Evolutionary conservation across 352 stramenopile genomes (phyloP), one percentile per base, ranked within the genome.

Genomic region (Phytopythium aichiense): DNA sequence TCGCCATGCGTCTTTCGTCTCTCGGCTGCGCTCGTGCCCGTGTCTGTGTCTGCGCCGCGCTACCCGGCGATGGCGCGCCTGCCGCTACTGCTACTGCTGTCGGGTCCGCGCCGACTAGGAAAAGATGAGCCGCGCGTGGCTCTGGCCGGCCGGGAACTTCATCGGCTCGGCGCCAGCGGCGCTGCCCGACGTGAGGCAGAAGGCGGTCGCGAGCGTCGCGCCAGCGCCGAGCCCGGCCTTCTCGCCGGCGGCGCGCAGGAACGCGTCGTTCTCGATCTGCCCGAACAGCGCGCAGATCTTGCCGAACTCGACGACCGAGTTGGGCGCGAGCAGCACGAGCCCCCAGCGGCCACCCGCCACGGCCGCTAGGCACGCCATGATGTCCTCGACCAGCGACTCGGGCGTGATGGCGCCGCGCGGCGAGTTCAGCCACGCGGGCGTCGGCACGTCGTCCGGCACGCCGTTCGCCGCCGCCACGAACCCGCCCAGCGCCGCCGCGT

Each of bases 271-370:
- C 57, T 78, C 71, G 25, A 78, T 71, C 67, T 73, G 72, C 15
- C 67, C 71, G 40, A 78, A 73, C 67, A 78, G 74, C 33, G 67
- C 64, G 48, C 71, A 78, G 49, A 78, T 68, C n/a, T 78, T 68
- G 18, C 71, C 71, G 52, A 78, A 78, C 66, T 78, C 67, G 48
- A 78, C 65, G 56, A 78, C 67, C 54, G 65, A 75, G 45, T 75
- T 73, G 37, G 71, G 63, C 18, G 65, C 65, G 20, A 78, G 63
- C 43, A 78, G 49, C 25, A 78, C 67, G 33, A 63, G 66, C 13
- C 67, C 67, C 40, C 68, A 78, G 20, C 67, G 61, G 1, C 71
- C 67, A 5, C 71, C 65, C 2, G 71, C 71, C 46, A 73, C 74
- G 2, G 61, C 72, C 16, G 63, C 68, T 38, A 78, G 45, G 63